Conservation (phyloP, 352 stramenopile genomes). For the Peronospora tabacina region DNA sequence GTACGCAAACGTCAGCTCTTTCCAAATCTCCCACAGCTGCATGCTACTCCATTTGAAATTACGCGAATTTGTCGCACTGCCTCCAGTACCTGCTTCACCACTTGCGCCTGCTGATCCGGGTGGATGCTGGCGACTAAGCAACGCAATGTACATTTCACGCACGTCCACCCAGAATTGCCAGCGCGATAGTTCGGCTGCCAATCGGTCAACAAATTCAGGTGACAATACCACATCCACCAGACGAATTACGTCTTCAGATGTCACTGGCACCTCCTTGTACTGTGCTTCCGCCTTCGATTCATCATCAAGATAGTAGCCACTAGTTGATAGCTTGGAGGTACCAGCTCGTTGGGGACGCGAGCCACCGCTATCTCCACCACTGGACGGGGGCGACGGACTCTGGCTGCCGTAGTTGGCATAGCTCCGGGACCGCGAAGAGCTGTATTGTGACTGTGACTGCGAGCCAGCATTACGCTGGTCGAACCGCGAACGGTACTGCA, state of each 20-base stretch:
- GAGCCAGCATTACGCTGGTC: conserved; percentile 15
- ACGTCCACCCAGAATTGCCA: conserved; percentile 81
- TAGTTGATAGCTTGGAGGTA: conserved; percentile 11
- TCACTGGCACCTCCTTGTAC: conserved; percentile 56
- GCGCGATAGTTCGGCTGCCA: conserved; percentile 52
- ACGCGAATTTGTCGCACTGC: conserved; percentile 36
- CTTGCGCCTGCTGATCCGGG: conserved; percentile 8
- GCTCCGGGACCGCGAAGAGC: conserved; percentile 13
- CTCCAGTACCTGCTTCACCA: conserved; percentile 14
- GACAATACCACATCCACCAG: conserved; percentile 71
- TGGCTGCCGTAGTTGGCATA: conserved; percentile 30
- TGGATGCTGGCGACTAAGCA: conserved; percentile 34
- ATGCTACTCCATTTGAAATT: conserved; percentile 77
- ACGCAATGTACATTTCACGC: conserved; percentile 62
- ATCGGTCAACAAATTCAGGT: conserved; percentile 57
- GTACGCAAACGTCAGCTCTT: conserved; percentile 73
- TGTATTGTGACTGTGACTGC: conserved; percentile 13
- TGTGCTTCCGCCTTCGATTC: conserved; percentile 32
- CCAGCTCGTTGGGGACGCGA: conserved; percentile 8
- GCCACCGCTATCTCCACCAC: conserved; percentile 24
- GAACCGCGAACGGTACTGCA: conserved; percentile 23
- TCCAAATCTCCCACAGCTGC: conserved; percentile 82
- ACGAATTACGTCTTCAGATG: conserved; percentile 64
- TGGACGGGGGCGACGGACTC: conserved; percentile 28
- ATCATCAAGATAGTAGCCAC: conserved; percentile 27